Evolutionary conservation across 129 eudicot genomes (phyloP).

Genomic region (Ambrosia trifida): DNA sequence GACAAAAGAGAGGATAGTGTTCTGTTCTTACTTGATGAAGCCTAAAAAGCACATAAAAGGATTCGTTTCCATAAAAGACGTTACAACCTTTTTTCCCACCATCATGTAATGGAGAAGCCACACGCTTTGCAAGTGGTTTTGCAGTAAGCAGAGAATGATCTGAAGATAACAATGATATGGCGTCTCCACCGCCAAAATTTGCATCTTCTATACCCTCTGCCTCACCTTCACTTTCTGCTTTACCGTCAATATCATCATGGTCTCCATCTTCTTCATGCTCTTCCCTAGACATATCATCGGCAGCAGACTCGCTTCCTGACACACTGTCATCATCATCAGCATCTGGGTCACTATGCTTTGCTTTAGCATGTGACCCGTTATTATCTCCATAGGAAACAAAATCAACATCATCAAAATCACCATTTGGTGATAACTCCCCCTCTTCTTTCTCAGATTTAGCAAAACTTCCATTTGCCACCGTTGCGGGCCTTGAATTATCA

Average conservation of each 20-base stretch:
- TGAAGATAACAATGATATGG: conserved; percentile 45
- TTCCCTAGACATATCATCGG: conserved; percentile 81
- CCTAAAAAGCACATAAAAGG: conserved; percentile 80
- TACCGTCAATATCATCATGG: conserved; percentile 72
- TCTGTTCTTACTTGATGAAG: conserved; percentile 77
- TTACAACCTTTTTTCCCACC: conserved; percentile 49
- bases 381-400: conserved; percentile 45
- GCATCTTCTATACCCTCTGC: conserved; percentile 68
- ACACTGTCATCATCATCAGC: conserved; percentile 89
- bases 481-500: conserved; percentile 45
- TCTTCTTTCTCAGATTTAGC: conserved; percentile 89
- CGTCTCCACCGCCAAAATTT: conserved; percentile 56
- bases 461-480: conserved; percentile 49
- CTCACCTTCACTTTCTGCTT: conserved; percentile 96
- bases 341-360: conserved; percentile 54
- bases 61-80: conserved; percentile 81
- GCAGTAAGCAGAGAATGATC: conserved; percentile 54
- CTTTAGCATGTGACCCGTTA: conserved; percentile 34
- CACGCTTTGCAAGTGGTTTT: conserved; percentile 77
- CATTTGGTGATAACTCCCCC: conserved; percentile 91
- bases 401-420: conserved; percentile 67
- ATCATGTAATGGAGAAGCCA: conserved; percentile 44
- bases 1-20: background rate
- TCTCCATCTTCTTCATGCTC: conserved; percentile 78
- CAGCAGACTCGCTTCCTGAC: conserved; percentile 92